phyloP scores from a whole-genome alignment of 768 basidiomycete genomes.

The Lactifluus subvellereus region DNA sequence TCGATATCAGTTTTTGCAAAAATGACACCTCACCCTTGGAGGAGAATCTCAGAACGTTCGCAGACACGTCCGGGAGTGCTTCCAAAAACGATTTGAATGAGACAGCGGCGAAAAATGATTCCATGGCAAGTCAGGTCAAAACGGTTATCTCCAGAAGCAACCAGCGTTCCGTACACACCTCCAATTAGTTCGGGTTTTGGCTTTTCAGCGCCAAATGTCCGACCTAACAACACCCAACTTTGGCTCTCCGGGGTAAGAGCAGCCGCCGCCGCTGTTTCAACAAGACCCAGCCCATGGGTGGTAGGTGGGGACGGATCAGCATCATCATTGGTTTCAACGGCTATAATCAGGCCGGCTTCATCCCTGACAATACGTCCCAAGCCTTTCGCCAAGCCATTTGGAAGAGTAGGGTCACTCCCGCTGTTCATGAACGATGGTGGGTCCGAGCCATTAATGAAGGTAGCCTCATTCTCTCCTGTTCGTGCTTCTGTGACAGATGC shows the following conservation, averaged over 20 bases:
- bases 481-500: slow-evolving; percentile 17
- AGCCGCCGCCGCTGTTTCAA: slow-evolving; percentile 16
- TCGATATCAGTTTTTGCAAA: slow-evolving; percentile 57
- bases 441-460: slow-evolving; percentile 5
- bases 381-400: neutral
- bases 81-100: slow-evolving; percentile 15
- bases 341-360: slow-evolving; percentile 16
- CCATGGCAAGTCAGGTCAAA: slow-evolving; percentile 18
- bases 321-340: slow-evolving; percentile 18
- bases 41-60: slow-evolving; percentile 41
- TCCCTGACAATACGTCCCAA: slow-evolving; percentile 21
- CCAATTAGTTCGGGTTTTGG: slow-evolving; percentile 13
- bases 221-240: slow-evolving; percentile 17
- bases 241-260: slow-evolving; percentile 4
- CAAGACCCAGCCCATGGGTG: slow-evolving; percentile 1
- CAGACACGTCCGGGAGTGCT: slow-evolving; percentile 12
- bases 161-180: slow-evolving; percentile 20
- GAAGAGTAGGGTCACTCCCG: neutral
- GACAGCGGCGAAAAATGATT: slow-evolving; percentile 16
- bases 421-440: neutral
- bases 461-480: slow-evolving; percentile 18
- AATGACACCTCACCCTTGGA: slow-evolving; percentile 66
- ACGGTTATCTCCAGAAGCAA: slow-evolving; percentile 24
- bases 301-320: neutral
- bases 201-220: slow-evolving; percentile 1